Evolutionary conservation across 2,329 filamentous ascomycete species (phyloP), one percentile per base, ranked within the genome.

Genomic region (Gaeumannomyces sp.): DNA sequence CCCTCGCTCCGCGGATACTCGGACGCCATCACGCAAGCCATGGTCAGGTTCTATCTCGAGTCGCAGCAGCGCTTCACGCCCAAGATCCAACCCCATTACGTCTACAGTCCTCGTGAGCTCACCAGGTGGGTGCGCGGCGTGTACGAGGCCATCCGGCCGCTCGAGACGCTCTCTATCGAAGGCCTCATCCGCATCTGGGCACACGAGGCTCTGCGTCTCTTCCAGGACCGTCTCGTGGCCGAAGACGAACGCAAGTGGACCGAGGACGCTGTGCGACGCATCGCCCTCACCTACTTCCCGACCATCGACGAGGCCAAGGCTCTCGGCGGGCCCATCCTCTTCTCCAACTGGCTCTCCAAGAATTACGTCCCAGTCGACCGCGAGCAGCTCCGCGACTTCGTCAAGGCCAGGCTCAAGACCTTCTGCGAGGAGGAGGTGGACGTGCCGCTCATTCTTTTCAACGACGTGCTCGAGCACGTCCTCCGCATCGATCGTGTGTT

Each of bases 381-480:
- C 70, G 95, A 99, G 74, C 90, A 96, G 72, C 83, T 99, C 53
- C 89, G 96, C 70, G 95, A 98, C 70, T 99, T 98, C 71, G 95
- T 99, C 75, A 98, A 97, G 79, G 95, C 95, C 63, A 89, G 95
- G 73, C 85, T 99, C 66, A 94, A 91, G 81, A 99, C 95, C 0
- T 99, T 99, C 83, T 99, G 95, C 73, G 96, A 99, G 74, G 95
- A 99, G 81, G 96, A 99, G 75, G 93, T 99, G 19, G 95, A 99
- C 76, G 96, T 99, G 63, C 95, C 96, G 50, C 85, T 99, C 62
- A 96, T 99, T 68, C 81, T 99, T n/a, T 99, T 99, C 82, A 98
- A 99, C 74, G 95, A 99, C 76, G 95, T 99, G 13, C 82, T 99
- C 67, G 96, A 99, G 73, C 96, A 99, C 76, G 96, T 98, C 35